phyloP scores from a whole-genome alignment of 2,329 filamentous ascomycete species.

The Pseudopyrenochaeta lycopersici region DNA sequence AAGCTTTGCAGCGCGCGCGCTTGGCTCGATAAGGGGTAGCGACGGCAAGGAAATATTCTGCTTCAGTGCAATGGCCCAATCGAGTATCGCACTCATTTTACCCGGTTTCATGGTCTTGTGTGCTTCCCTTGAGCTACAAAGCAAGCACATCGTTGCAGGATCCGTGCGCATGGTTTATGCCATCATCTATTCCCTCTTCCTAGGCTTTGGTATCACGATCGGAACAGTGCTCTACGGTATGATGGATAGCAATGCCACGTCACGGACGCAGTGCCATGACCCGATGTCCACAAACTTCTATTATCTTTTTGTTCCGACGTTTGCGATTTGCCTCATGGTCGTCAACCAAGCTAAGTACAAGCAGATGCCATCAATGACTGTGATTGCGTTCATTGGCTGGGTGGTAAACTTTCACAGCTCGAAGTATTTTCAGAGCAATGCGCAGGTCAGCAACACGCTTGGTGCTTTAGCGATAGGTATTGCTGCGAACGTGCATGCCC shows the following conservation, averaged over 20 bases:
- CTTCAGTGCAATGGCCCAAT: constrained; percentile 61
- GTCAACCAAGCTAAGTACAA: constrained; percentile 85
- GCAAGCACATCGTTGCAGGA: constrained; percentile 58
- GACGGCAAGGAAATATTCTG: constrained; percentile 57
- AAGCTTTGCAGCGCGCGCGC: constrained; percentile 58
- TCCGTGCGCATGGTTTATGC: constrained; percentile 63
- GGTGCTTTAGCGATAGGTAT: constrained; percentile 80
- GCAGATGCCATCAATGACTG: constrained; percentile 78
- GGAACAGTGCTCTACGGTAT: constrained; percentile 60
- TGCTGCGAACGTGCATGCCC: constrained; percentile 80
- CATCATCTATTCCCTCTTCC: constrained; percentile 62
- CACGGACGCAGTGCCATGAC: constrained; percentile 53
- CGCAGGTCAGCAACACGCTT: constrained; percentile 79
- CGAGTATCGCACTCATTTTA: constrained; percentile 60
- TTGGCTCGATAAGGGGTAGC: constrained; percentile 55
- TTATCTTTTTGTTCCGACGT: constrained; percentile 78
- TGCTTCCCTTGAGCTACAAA: constrained; percentile 59
- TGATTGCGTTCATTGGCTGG: constrained; percentile 78
- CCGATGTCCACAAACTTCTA: constrained; percentile 63
- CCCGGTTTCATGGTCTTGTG: constrained; percentile 62
- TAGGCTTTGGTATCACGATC: constrained; percentile 62
- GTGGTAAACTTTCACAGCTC: constrained; percentile 78
- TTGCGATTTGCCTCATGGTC: constrained; percentile 76
- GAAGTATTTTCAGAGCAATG: constrained; percentile 72
- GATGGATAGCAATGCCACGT: constrained; percentile 58